Conservation (phyloP, 305 asterid species). For the Solanum hybrid region DNA sequence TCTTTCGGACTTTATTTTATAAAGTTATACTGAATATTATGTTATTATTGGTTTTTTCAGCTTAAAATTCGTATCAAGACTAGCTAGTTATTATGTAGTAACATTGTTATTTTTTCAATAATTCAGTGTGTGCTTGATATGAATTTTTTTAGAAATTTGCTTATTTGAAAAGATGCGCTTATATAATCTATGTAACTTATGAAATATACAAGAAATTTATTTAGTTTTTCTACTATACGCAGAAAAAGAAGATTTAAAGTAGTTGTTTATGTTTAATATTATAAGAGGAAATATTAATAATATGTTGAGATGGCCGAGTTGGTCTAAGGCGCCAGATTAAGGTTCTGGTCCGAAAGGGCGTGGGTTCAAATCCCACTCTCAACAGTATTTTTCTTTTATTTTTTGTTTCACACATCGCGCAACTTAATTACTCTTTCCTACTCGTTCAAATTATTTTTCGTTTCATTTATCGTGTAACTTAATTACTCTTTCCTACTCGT, state of each 20-base stretch:
- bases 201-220: not conserved
- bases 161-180: not conserved
- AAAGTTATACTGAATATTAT: not conserved
- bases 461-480: no score
- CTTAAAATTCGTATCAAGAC: no score
- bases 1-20: not conserved
- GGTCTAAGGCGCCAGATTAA: conserved; percentile 64
- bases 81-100: no score
- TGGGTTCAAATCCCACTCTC: conserved; percentile 87
- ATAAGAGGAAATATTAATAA: rapidly evolving
- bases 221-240: not conserved
- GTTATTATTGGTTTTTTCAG: not conserved
- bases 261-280: rapidly evolving
- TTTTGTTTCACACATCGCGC: no score
- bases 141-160: not conserved
- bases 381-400: not conserved
- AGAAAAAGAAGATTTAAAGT: not conserved
- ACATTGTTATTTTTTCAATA: not conserved
- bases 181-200: not conserved
- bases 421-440: no score
- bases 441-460: not conserved
- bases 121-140: not conserved
- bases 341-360: conserved; percentile 99
- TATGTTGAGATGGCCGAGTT: conserved; percentile 50
- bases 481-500: no score